Evolutionary conservation across 176 grass and related monocot genomes (phyloP).

Genomic region (Tillandsia fasciculata): DNA sequence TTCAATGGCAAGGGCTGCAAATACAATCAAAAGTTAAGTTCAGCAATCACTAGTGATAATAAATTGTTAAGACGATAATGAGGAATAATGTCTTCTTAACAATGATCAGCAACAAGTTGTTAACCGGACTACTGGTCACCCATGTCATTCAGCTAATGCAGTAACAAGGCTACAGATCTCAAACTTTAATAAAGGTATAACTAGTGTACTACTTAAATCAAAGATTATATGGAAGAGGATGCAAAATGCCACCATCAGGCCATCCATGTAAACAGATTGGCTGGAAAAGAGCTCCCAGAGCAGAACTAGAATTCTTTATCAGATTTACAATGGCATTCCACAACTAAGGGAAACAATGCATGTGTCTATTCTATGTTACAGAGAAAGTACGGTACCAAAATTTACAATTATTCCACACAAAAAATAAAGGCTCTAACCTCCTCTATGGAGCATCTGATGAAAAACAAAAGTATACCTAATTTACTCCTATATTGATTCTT

Average conservation of each 20-base stretch:
- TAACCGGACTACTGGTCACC: too few species aligned
- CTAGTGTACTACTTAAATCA: not conserved
- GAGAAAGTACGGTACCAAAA: not conserved
- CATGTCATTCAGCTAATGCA: not conserved
- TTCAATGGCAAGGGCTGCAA: slow-evolving; percentile 65
- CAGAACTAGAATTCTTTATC: not conserved
- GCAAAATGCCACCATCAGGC: not conserved
- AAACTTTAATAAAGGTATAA: not conserved
- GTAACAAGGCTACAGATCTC: not conserved
- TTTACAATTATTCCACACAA: not conserved
- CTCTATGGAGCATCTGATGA: not conserved
- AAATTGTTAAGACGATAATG: not conserved
- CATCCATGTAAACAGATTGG: too few species aligned
- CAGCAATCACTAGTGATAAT: not conserved
- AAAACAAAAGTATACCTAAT: not conserved
- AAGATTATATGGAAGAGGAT: not conserved
- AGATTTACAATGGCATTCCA: not conserved
- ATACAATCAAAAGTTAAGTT: slow-evolving; percentile 1
- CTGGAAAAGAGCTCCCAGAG: too few species aligned
- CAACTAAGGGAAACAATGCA: not conserved
- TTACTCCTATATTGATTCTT: too few species aligned
- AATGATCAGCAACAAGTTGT: not conserved
- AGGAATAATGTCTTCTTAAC: not conserved
- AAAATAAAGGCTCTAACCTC: not conserved
- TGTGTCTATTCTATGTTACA: not conserved